A percentile compares a stretch with the other conserved stretches of the same genome.
Conservation (phyloP, 352 stramenopile genomes). For the Globisporangium cederbergense region DNA sequence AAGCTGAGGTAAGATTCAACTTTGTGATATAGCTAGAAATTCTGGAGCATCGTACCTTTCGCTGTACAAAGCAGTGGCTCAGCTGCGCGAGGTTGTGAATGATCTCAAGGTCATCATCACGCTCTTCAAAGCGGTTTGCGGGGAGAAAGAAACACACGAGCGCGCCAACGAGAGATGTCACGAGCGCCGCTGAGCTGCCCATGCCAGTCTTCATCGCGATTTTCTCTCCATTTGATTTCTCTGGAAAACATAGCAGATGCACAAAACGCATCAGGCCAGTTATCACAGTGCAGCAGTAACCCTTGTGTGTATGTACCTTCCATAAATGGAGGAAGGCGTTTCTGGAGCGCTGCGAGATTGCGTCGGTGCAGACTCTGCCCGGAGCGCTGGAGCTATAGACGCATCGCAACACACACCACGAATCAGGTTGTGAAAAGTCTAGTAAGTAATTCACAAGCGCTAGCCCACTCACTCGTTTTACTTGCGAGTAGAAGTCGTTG, state of each 20-base stretch:
- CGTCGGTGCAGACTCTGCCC: slow-evolving; percentile 50
- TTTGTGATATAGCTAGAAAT: not conserved
- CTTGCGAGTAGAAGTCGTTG: slow-evolving; percentile 98
- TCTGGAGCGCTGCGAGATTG: slow-evolving; percentile 70
- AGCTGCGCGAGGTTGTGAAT: slow-evolving; percentile 95
- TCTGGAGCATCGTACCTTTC: slow-evolving; percentile 69
- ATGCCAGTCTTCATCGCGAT: slow-evolving; percentile 94
- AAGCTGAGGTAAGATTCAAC: not conserved
- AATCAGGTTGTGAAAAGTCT: not conserved
- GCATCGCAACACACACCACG: not conserved
- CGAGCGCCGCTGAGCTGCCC: slow-evolving; percentile 93
- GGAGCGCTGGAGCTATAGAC: slow-evolving; percentile 61
- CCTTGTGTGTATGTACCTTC: slow-evolving; percentile 2
- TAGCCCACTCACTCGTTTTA: slow-evolving; percentile 32
- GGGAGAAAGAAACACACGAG: slow-evolving; percentile 86
- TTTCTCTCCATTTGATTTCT: slow-evolving; percentile 30
- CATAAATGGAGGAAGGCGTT: slow-evolving; percentile 80
- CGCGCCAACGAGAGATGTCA: slow-evolving; percentile 92
- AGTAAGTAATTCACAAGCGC: slow-evolving; percentile 7
- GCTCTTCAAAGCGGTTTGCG: slow-evolving; percentile 18
- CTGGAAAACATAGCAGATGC: slow-evolving; percentile 14
- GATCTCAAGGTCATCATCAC: slow-evolving; percentile 35
- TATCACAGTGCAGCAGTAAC: not conserved
- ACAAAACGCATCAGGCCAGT: not conserved
- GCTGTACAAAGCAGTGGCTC: slow-evolving; percentile 94